phyloP scores from a whole-genome alignment of 2,329 filamentous ascomycete genomes.

The Cladosporium sp. region DNA sequence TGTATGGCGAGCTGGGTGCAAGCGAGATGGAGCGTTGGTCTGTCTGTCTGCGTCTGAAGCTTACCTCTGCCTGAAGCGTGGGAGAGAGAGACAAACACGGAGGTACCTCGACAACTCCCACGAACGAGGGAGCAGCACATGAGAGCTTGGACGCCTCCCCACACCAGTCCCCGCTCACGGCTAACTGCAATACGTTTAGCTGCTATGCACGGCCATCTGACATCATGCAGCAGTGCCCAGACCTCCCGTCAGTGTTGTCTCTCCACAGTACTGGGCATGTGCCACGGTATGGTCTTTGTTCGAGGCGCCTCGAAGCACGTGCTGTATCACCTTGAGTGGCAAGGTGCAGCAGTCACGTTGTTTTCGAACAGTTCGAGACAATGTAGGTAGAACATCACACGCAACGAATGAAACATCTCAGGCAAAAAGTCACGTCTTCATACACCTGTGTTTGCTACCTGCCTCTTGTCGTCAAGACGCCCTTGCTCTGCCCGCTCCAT shows the following conservation, averaged over 20 bases:
- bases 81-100: neutral
- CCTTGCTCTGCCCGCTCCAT: neutral
- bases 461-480: neutral
- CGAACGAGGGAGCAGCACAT: neutral
- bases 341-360: neutral
- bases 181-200: neutral
- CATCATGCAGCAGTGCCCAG: constrained; percentile 4
- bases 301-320: neutral
- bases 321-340: neutral
- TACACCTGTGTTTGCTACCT: constrained; percentile 1
- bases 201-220: neutral
- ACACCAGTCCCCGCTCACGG: neutral
- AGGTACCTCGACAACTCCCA: constrained; percentile 1
- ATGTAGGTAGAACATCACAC: neutral
- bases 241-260: neutral
- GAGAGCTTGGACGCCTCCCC: neutral
- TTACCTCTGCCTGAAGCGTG: neutral
- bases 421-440: neutral
- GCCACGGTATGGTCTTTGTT: neutral
- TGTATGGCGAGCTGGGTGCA: neutral
- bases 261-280: neutral
- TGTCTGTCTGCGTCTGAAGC: constrained; percentile 4
- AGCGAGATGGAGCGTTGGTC: neutral
- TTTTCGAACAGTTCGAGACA: neutral
- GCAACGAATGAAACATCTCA: neutral